Percentiles rank a stretch among this genome's conserved stretches.
phyloP scores from a whole-genome alignment of 805 yeast species.

The Ogataea paraovalis region DNA sequence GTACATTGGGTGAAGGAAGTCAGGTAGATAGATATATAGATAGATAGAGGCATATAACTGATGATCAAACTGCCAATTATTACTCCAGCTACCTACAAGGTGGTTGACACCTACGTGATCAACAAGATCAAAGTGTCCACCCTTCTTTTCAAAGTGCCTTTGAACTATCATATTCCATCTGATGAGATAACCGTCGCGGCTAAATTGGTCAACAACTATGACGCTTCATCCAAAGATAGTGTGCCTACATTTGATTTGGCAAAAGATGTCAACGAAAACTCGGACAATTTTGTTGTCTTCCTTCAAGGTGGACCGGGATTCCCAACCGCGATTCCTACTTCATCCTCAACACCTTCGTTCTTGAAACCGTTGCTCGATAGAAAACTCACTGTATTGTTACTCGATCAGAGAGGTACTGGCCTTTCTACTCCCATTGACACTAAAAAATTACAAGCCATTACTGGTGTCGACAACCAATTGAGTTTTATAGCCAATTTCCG shows the following conservation, averaged over 20 bases:
- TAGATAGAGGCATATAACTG: too few species aligned
- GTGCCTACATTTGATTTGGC: background rate
- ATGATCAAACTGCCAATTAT: background rate
- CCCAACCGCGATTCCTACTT: constrained; percentile 30
- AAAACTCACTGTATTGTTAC: constrained; percentile 25
- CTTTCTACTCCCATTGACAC: constrained; percentile 43
- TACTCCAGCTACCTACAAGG: background rate
- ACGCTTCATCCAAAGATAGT: background rate
- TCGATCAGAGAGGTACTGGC: constrained; percentile 66
- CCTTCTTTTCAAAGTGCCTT: background rate
- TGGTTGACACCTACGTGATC: constrained; percentile 15
- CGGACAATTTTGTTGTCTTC: constrained; percentile 22
- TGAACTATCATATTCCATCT: constrained; percentile 7
- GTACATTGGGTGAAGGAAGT: too few species aligned
- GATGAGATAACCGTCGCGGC: background rate
- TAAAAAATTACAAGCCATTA: background rate
- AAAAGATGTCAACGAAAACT: background rate
- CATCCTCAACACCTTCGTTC: constrained; percentile 12
- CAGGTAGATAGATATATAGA: too few species aligned
- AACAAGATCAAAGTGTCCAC: constrained; percentile 18
- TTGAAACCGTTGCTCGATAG: constrained; percentile 16
- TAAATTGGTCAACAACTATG: constrained; percentile 12
- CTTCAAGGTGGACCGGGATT: constrained; percentile 58
- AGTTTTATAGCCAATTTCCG: constrained; percentile 41
- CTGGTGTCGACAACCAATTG: constrained; percentile 3